Percentiles rank a stretch among this genome's conserved stretches.
Conservation (phyloP, 306 rosid species). For the Fragaria iinumae region DNA sequence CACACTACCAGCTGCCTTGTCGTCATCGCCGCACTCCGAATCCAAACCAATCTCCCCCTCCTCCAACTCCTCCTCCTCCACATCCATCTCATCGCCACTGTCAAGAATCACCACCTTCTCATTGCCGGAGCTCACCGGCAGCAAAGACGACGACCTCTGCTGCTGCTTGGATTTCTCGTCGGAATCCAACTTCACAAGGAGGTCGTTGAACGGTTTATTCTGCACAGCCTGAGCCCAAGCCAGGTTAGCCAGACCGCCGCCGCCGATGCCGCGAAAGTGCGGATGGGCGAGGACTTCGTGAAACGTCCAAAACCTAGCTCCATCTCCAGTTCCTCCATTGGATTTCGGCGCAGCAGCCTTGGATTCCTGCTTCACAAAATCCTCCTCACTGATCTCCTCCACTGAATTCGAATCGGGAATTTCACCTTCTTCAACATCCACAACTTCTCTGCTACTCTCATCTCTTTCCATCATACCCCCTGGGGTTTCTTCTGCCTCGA, state of each 20-base stretch:
- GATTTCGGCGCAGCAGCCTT: conserved; percentile 35
- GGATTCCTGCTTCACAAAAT: conserved; percentile 66
- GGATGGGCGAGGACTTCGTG: conserved; percentile 69
- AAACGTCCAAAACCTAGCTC: conserved; percentile 73
- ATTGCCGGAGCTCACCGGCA: conserved; percentile 7
- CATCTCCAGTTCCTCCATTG: conserved; percentile 23
- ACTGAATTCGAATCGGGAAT: conserved; percentile 87
- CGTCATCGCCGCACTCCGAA: conserved; percentile 34
- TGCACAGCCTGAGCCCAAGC: conserved; percentile 99
- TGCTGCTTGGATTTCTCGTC: conserved; percentile 34
- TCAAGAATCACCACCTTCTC: conserved; percentile 32
- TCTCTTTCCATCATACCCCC: conserved; percentile 51
- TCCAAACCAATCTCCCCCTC: conserved; percentile 99
- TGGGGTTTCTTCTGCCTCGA: conserved; percentile 32
- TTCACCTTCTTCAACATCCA: conserved; percentile 94
- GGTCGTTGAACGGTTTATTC: conserved; percentile 80
- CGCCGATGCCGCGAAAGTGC: conserved; percentile 43
- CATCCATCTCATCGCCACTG: conserved; percentile 44
- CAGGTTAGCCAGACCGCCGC: conserved; percentile 59
- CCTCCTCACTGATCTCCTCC: conserved; percentile 87
- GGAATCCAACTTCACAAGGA: conserved; percentile 31
- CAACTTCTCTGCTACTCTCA: conserved; percentile 37
- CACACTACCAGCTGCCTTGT: conserved; percentile 9
- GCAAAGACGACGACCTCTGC: conserved; percentile 11
- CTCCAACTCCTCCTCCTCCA: conserved; percentile 80